Percentiles rank a stretch among this genome's conserved stretches.
These are phyloP conservation scores for Pyrenochaeta sp. DNA, from an alignment of 2,329 filamentous ascomycete genomes.

Conservation along the genomic window DNA sequence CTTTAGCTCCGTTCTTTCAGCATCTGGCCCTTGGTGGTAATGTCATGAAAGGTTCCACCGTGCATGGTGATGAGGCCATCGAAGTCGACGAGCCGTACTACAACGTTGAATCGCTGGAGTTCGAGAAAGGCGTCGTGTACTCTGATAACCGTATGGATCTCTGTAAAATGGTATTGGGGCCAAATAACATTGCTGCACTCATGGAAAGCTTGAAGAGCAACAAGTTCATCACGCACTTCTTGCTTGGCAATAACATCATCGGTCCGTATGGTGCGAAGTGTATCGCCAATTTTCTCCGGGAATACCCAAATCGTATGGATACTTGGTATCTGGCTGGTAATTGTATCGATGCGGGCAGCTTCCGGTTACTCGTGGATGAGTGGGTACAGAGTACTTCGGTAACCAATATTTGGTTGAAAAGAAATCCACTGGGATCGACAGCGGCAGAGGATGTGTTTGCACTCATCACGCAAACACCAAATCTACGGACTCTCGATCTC, in stretches of 20 bases:
- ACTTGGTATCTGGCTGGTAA: constrained; percentile 67
- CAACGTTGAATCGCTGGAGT: constrained; percentile 45
- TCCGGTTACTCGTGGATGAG: constrained; percentile 56
- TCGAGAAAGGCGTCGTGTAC: constrained; percentile 57
- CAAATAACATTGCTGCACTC: constrained; percentile 59
- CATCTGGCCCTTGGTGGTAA: constrained; percentile 42
- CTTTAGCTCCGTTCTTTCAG: constrained; percentile 49
- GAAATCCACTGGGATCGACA: constrained; percentile 59
- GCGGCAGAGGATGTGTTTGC: constrained; percentile 54
- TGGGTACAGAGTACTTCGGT: constrained; percentile 56
- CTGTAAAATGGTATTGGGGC: constrained; percentile 65
- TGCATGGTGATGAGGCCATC: constrained; percentile 21
- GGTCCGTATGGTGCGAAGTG: constrained; percentile 58
- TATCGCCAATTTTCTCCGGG: constrained; percentile 54
- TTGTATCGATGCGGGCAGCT: constrained; percentile 57
- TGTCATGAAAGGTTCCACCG: constrained; percentile 24
- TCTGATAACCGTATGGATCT: constrained; percentile 63
- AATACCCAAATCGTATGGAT: constrained; percentile 59
- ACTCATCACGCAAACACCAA: constrained; percentile 55
- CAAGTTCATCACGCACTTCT: constrained; percentile 60
- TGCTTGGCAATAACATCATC: constrained; percentile 65
- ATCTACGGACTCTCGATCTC: constrained; percentile 61
- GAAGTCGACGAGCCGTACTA: constrained; percentile 46
- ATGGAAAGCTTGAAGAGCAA: constrained; percentile 61
- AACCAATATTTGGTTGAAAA: constrained; percentile 64